Conservation (phyloP, 2,329 filamentous ascomycete genomes). For the Magnaporthiopsis poae region DNA sequence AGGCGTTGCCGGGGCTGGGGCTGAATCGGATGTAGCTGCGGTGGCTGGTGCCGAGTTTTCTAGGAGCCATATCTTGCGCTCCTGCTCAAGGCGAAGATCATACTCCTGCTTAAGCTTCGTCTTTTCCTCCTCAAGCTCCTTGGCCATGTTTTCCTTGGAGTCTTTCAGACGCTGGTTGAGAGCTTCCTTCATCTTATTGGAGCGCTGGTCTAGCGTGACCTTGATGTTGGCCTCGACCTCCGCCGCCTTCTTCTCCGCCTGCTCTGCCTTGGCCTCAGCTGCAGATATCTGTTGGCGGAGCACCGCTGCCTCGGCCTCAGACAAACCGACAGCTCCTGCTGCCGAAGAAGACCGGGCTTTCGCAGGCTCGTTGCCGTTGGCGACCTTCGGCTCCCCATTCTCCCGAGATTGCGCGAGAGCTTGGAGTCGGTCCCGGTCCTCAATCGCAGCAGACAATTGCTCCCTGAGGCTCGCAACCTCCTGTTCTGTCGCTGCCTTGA, state of each 20-base stretch:
- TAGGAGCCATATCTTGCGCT: slow-evolving; percentile 51
- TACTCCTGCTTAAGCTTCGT: slow-evolving; percentile 39
- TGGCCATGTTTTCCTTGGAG: slow-evolving; percentile 42
- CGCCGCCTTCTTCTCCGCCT: slow-evolving; percentile 53
- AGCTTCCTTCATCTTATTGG: slow-evolving; percentile 58
- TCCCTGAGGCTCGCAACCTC: slow-evolving; percentile 44
- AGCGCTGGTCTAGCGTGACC: slow-evolving; percentile 52
- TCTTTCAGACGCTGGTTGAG: slow-evolving; percentile 64
- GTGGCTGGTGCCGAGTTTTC: slow-evolving; percentile 29
- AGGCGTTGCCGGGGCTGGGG: slow-evolving; percentile 18
- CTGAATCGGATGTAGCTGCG: slow-evolving; percentile 13
- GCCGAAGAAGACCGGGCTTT: slow-evolving; percentile 9
- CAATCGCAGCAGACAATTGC: slow-evolving; percentile 53
- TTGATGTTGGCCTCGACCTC: slow-evolving; percentile 55
- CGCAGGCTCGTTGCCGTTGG: slow-evolving; percentile 18
- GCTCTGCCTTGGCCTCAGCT: slow-evolving; percentile 52
- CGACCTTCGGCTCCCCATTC: slow-evolving; percentile 14
- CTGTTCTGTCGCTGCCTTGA: slow-evolving; percentile 60
- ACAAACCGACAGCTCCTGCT: slow-evolving; percentile 24
- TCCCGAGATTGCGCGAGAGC: slow-evolving; percentile 25
- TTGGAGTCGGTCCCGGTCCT: slow-evolving; percentile 55
- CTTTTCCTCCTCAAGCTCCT: slow-evolving; percentile 41
- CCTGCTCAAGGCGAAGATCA: slow-evolving; percentile 47
- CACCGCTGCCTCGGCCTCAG: slow-evolving; percentile 49
- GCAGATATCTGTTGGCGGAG: slow-evolving; percentile 53